Conservation (phyloP, 163 green algal genomes). For the Prototheca wickerhamii region DNA sequence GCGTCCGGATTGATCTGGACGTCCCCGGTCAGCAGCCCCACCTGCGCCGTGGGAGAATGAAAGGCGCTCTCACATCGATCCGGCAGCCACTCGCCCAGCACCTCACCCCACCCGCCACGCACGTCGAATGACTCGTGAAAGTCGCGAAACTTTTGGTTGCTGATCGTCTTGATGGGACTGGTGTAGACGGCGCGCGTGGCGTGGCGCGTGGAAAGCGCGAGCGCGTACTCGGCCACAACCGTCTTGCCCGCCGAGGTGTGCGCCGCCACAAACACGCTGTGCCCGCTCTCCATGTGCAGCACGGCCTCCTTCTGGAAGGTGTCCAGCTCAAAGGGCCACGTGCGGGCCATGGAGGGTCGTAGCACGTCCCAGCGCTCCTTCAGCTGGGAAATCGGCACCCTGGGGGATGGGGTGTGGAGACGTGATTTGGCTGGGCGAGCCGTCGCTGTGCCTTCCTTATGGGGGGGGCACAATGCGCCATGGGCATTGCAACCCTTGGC, state of each 20-base stretch:
- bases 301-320: slow-evolving; percentile 77
- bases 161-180: slow-evolving; percentile 90
- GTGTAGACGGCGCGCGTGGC: slow-evolving; percentile 82
- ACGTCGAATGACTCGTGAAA: slow-evolving; percentile 73
- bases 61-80: not conserved
- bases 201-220: slow-evolving; percentile 68
- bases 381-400: slow-evolving; percentile 24
- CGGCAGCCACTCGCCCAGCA: not conserved
- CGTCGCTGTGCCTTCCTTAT: not conserved
- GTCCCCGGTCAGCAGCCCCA: slow-evolving; percentile 87
- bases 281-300: slow-evolving; percentile 44
- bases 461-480: not conserved
- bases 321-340: slow-evolving; percentile 84
- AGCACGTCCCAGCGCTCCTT: slow-evolving; percentile 28
- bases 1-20: slow-evolving; percentile 73
- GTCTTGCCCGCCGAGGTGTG: slow-evolving; percentile 86
- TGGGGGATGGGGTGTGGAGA: not conserved
- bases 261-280: slow-evolving; percentile 62
- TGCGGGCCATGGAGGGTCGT: slow-evolving; percentile 19
- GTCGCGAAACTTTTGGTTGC: slow-evolving; percentile 92
- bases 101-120: not conserved
- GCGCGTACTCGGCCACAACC: slow-evolving; percentile 85
- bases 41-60: slow-evolving; percentile 26
- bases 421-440: not conserved
- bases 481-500: too few relatives aligned